phyloP scores from a whole-genome alignment of 2,329 filamentous ascomycete genomes.

The Pestalotiopsis sp. region DNA sequence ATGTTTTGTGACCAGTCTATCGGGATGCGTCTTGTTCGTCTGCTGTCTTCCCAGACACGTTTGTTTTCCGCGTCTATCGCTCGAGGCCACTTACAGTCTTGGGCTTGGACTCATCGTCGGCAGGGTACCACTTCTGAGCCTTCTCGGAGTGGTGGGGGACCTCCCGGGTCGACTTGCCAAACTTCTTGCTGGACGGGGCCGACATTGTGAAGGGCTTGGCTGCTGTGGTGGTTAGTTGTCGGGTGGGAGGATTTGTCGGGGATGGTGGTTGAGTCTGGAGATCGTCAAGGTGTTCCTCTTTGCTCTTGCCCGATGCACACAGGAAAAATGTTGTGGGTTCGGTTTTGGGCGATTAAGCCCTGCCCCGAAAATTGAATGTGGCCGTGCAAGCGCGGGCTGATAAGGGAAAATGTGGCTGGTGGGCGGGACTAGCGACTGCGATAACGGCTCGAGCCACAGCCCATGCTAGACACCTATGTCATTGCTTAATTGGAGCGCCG shows the following conservation, averaged over 20 bases:
- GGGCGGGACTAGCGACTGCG: neutral
- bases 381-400: neutral
- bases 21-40: no score
- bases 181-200: conserved; percentile 83
- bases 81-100: conserved; percentile 81
- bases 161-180: conserved; percentile 93
- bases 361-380: conserved; percentile 11
- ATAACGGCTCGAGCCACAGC: conserved; percentile 6
- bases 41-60: neutral
- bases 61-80: neutral
- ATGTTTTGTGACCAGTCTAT: neutral
- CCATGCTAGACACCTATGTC: conserved; percentile 6
- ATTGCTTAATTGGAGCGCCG: neutral
- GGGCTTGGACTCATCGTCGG: conserved; percentile 83
- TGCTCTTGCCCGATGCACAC: conserved; percentile 1
- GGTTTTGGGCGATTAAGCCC: conserved; percentile 10
- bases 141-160: conserved; percentile 86
- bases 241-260: conserved; percentile 1
- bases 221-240: conserved; percentile 14
- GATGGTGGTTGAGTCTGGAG: conserved; percentile 8
- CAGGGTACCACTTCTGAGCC: conserved; percentile 99
- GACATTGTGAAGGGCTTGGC: conserved; percentile 68
- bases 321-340: conserved; percentile 15
- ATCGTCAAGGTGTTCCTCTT: conserved; percentile 11
- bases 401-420: conserved; percentile 7